These are phyloP conservation scores for Cordyceps cicadae DNA, from an alignment of 2,329 filamentous ascomycete genomes.

Conservation along the genomic window DNA sequence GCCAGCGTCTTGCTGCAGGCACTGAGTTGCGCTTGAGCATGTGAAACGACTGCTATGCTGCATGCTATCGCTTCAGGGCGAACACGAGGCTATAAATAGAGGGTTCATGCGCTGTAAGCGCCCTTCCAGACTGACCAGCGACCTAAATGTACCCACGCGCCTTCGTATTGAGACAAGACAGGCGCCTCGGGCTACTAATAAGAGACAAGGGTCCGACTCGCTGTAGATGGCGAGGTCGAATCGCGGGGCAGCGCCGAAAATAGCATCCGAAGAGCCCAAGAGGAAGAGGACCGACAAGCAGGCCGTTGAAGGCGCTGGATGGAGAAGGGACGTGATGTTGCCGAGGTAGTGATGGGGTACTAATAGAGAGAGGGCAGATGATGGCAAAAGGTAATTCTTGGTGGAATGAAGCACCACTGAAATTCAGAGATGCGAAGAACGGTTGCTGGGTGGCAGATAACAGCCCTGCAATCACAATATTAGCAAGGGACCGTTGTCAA, in stretches of 20 bases:
- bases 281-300: background rate
- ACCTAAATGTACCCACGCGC: background rate
- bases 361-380: background rate
- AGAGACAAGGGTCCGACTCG: background rate
- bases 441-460: background rate
- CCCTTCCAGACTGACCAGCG: background rate
- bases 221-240: background rate
- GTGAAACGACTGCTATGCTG: background rate
- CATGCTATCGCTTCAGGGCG: background rate
- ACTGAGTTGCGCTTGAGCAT: background rate
- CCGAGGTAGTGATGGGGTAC: background rate
- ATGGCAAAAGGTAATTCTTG: background rate
- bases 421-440: background rate
- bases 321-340: background rate
- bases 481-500: background rate
- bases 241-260: conserved; percentile 7
- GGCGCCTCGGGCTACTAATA: background rate
- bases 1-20: background rate
- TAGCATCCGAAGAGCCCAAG: background rate
- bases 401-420: too few relatives aligned
- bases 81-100: conserved; percentile 4
- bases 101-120: background rate
- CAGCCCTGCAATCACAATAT: background rate
- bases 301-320: background rate
- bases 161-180: background rate